Evolutionary conservation across 2,329 filamentous ascomycete species (phyloP).

Genomic region (Colletotrichum falcatum): DNA sequence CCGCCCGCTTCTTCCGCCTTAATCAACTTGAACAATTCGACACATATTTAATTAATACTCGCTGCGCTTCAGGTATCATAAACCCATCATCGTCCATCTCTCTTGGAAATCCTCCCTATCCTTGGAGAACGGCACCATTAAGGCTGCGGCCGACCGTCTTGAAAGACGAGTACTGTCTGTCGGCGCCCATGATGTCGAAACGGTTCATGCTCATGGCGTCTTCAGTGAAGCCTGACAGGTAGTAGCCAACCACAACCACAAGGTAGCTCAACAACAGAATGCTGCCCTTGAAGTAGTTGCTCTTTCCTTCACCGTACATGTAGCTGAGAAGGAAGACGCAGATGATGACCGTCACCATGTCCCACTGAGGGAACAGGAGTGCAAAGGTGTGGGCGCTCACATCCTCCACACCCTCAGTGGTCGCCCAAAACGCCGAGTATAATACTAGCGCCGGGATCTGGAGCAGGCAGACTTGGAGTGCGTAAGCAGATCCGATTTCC

Average conservation of each 20-base stretch:
- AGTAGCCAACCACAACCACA: constrained; percentile 92
- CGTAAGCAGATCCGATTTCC: constrained; percentile 98
- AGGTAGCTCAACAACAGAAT: constrained; percentile 94
- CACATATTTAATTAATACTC: constrained; percentile 12
- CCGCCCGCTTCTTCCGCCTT: neutral
- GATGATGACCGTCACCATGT: constrained; percentile 96
- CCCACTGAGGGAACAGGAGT: constrained; percentile 98
- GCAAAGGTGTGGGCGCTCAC: constrained; percentile 76
- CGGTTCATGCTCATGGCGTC: constrained; percentile 59
- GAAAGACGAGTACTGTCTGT: constrained; percentile 63
- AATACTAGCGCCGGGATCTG: constrained; percentile 94
- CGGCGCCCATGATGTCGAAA: constrained; percentile 65
- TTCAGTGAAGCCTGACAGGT: constrained; percentile 74
- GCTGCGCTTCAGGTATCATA: constrained; percentile 16
- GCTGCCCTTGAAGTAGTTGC: constrained; percentile 99
- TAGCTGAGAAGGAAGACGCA: constrained; percentile 97
- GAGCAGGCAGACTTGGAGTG: constrained; percentile 92
- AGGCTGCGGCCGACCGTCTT: constrained; percentile 65
- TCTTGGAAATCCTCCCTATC: neutral
- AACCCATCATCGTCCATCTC: neutral
- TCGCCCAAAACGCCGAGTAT: constrained; percentile 81
- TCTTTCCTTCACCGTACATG: constrained; percentile 98
- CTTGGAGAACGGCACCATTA: constrained; percentile 51
- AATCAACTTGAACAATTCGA: constrained; percentile 22
- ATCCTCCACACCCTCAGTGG: constrained; percentile 52